Conservation (phyloP, 148 eudicot genomes). For the Vaccinium darrowii region DNA sequence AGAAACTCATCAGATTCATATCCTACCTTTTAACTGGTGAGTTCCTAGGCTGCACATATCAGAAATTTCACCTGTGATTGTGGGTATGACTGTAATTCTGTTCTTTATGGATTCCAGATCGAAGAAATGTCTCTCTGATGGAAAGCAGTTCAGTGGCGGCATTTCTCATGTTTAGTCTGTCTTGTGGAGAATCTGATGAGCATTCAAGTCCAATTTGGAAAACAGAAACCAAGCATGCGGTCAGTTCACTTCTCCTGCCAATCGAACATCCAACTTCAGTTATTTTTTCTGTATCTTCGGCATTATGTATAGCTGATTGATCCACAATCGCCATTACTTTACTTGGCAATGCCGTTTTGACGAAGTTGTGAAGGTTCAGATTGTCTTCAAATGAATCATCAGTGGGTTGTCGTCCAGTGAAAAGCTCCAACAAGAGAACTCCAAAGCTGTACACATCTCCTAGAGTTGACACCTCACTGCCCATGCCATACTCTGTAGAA, state of each 20-base stretch:
- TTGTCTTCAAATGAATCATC: conserved; percentile 21
- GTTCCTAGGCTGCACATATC: neutral
- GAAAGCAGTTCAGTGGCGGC: conserved; percentile 2
- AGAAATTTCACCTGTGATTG: conserved; percentile 9
- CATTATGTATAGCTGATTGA: conserved; percentile 17
- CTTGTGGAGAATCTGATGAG: conserved; percentile 22
- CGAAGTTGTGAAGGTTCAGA: conserved; percentile 21
- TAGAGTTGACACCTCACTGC: neutral
- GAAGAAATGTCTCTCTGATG: conserved; percentile 24
- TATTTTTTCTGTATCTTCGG: conserved; percentile 2
- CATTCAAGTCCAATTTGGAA: neutral
- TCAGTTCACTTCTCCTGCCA: conserved; percentile 3
- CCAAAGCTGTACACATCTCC: conserved; percentile 27
- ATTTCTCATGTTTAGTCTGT: conserved; percentile 24
- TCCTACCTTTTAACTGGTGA: neutral
- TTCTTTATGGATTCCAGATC: neutral
- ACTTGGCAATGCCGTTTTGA: conserved; percentile 16
- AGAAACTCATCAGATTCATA: neutral
- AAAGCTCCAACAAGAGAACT: conserved; percentile 27
- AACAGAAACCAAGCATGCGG: conserved; percentile 16
- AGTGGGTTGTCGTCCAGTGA: conserved; percentile 25
- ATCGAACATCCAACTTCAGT: neutral
- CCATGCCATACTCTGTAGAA: conserved; percentile 25
- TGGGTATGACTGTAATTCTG: neutral
- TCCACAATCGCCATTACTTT: conserved; percentile 21